Percentiles rank a stretch among this genome's conserved stretches.
phyloP scores from a whole-genome alignment of 768 basidiomycete species.

The Termitomyces bulborhizus region DNA sequence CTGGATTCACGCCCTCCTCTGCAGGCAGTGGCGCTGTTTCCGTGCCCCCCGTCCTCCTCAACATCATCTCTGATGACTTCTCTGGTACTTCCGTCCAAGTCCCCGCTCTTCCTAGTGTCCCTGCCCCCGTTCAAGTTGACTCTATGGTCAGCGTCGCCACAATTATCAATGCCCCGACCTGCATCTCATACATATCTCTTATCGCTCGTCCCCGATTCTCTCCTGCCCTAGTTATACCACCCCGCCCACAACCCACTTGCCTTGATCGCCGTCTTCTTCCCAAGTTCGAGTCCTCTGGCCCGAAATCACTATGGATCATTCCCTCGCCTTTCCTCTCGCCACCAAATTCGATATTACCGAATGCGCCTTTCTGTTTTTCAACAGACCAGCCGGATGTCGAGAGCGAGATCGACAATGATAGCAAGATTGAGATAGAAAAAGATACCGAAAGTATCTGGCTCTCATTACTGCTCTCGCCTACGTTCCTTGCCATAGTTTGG shows the following conservation, averaged over 20 bases:
- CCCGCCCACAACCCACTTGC: constrained; percentile 1
- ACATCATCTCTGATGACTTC: neutral
- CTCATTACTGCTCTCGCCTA: neutral
- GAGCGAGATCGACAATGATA: neutral
- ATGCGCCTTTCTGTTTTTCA: neutral
- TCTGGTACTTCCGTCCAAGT: neutral
- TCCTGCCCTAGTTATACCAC: neutral
- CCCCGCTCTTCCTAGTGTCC: neutral
- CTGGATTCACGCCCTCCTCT: neutral
- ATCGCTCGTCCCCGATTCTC: constrained; percentile 1
- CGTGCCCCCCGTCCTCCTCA: neutral
- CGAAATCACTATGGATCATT: neutral
- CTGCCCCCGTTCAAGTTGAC: neutral
- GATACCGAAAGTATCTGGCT: neutral
- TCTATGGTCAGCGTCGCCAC: neutral
- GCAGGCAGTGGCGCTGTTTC: neutral
- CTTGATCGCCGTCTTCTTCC: constrained; percentile 3
- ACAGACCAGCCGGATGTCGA: neutral
- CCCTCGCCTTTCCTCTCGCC: neutral
- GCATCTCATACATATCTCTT: neutral
- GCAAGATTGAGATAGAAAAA: neutral
- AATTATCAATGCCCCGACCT: neutral
- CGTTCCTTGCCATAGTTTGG: neutral
- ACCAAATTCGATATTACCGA: neutral
- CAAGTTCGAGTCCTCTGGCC: constrained; percentile 6